phyloP scores from a whole-genome alignment of 1,284 basidiomycete species.

The Malassezia equina region DNA sequence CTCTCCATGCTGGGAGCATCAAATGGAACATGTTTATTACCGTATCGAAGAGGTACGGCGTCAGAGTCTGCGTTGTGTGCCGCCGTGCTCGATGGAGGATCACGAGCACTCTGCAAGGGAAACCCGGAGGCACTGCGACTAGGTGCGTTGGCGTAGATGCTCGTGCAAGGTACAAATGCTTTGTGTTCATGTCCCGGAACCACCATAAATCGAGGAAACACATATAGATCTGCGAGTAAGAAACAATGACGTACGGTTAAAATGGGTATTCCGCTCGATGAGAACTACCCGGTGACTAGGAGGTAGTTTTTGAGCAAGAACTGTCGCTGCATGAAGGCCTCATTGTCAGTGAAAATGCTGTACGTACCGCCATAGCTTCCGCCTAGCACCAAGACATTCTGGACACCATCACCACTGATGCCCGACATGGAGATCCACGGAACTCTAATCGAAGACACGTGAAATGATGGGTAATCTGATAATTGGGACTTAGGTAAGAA shows the following conservation, averaged over 20 bases:
- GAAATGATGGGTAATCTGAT: slow-evolving; percentile 7
- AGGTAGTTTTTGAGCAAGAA: slow-evolving; percentile 48
- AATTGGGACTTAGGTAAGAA: background rate
- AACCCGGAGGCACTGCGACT: background rate
- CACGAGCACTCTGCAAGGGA: background rate
- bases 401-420: slow-evolving; percentile 2
- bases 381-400: slow-evolving; percentile 48
- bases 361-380: slow-evolving; percentile 41
- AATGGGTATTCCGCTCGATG: slow-evolving; percentile 52
- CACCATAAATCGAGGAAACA: slow-evolving; percentile 53
- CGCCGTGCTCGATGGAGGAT: background rate
- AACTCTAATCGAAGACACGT: background rate
- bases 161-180: slow-evolving; percentile 54
- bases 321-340: slow-evolving; percentile 45
- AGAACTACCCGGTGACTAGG: slow-evolving; percentile 50
- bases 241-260: slow-evolving; percentile 34
- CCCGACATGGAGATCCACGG: background rate
- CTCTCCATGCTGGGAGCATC: background rate
- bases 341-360: background rate
- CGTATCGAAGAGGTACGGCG: background rate
- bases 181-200: slow-evolving; percentile 51
- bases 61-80: background rate
- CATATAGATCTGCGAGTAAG: slow-evolving; percentile 49
- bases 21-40: background rate
- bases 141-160: slow-evolving; percentile 72